Percentiles rank a stretch among this genome's conserved stretches.
phyloP scores from a whole-genome alignment of 2,329 filamentous ascomycete genomes.

The Fusarium sp. region DNA sequence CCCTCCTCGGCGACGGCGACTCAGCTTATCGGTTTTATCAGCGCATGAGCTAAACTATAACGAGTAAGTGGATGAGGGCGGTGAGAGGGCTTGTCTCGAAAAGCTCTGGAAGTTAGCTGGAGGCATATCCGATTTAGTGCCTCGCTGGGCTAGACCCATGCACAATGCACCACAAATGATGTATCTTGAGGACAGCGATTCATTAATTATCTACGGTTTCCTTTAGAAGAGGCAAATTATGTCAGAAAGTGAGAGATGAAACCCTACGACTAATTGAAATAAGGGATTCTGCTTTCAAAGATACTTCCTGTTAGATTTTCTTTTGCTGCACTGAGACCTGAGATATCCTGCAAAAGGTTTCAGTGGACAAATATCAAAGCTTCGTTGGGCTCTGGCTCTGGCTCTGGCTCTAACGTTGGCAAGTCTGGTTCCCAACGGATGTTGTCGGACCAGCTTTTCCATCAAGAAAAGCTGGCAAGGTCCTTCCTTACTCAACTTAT shows the following conservation, averaged over 20 bases:
- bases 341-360: background rate
- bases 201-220: constrained; percentile 21
- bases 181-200: constrained; percentile 33
- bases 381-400: constrained; percentile 9
- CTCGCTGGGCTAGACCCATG: constrained; percentile 42
- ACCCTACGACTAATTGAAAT: background rate
- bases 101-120: constrained; percentile 23
- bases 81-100: constrained; percentile 43
- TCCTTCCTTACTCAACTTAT: background rate
- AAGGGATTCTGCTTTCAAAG: background rate
- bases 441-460: constrained; percentile 37
- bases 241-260: constrained; percentile 1
- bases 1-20: constrained; percentile 41
- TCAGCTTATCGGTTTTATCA: constrained; percentile 54
- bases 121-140: constrained; percentile 37
- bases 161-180: constrained; percentile 29
- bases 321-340: background rate
- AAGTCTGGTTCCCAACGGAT: constrained; percentile 35
- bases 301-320: background rate
- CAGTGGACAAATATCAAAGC: background rate
- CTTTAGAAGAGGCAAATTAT: constrained; percentile 26
- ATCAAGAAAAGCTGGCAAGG: constrained; percentile 17
- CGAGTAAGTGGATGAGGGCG: constrained; percentile 44
- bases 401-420: background rate
- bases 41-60: constrained; percentile 35